A percentile compares a stretch with the other conserved stretches of the same genome.
phyloP scores from a whole-genome alignment of 2,329 filamentous ascomycete genomes.

The Penicillium occitanis region DNA sequence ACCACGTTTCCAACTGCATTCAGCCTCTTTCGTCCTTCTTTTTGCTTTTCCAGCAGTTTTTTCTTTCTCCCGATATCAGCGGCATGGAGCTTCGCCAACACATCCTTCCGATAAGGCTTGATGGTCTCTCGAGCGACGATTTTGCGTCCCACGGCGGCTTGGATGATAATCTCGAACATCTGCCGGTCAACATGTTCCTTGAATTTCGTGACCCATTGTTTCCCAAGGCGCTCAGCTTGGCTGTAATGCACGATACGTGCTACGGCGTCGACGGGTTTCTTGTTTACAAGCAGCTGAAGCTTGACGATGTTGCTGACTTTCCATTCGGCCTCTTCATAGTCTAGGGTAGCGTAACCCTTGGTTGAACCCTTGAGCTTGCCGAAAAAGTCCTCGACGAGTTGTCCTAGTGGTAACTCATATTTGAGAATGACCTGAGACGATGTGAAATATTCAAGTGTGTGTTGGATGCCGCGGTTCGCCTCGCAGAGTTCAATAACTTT shows the following conservation, averaged over 20 bases:
- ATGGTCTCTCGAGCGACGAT: constrained; percentile 91
- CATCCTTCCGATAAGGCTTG: constrained; percentile 95
- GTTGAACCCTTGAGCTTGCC: constrained; percentile 91
- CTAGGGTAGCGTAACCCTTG: constrained; percentile 91
- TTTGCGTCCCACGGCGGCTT: constrained; percentile 77
- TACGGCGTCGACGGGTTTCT: constrained; percentile 88
- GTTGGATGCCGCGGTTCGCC: constrained; percentile 80
- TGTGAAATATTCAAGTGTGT: constrained; percentile 87
- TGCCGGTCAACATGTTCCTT: constrained; percentile 95
- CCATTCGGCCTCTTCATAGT: constrained; percentile 96
- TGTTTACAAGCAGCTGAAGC: constrained; percentile 90
- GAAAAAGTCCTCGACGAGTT: constrained; percentile 95
- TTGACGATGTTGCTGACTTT: constrained; percentile 77
- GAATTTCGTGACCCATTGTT: constrained; percentile 91
- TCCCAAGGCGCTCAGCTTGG: constrained; percentile 76
- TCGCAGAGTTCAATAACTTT: constrained; percentile 95
- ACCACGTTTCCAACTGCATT: constrained; percentile 77
- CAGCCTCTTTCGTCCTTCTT: constrained; percentile 87
- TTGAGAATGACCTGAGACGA: constrained; percentile 90
- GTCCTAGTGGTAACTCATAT: constrained; percentile 82
- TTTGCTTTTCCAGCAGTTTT: constrained; percentile 94
- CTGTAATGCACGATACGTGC: constrained; percentile 82
- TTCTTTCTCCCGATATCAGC: constrained; percentile 77
- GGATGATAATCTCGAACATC: constrained; percentile 96
- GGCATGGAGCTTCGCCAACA: constrained; percentile 88